phyloP scores from a whole-genome alignment of 2,329 filamentous ascomycete species.

The Plectosphaerella plurivora region DNA sequence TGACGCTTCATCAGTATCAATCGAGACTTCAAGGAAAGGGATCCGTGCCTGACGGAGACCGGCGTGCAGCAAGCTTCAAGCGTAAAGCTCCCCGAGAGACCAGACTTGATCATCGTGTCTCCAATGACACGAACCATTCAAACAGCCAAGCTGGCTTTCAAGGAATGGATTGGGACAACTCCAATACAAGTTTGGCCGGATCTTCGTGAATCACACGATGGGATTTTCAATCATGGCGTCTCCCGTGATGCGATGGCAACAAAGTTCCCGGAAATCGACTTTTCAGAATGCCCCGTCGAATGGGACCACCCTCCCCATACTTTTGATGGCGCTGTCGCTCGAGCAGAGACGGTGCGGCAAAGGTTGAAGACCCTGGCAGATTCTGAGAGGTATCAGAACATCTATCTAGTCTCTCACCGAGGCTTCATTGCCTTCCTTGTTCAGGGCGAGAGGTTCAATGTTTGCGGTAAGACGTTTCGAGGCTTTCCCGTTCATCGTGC shows the following conservation, averaged over 20 bases:
- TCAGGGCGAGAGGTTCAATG: conserved; percentile 1
- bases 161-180: not conserved
- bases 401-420: not conserved
- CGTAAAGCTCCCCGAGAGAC: not conserved
- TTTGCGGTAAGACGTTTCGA: not conserved
- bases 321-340: not conserved
- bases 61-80: not conserved
- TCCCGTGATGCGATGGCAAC: not conserved
- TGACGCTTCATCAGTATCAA: not conserved
- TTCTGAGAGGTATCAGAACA: conserved; percentile 1
- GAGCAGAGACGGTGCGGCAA: not conserved
- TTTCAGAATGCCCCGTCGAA: not conserved
- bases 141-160: not conserved
- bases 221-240: conserved; percentile 1
- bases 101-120: conserved; percentile 3
- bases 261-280: not conserved
- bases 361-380: not conserved
- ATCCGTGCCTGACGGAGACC: conserved; percentile 1
- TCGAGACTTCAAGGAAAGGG: not conserved
- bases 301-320: conserved; percentile 1
- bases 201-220: conserved; percentile 4
- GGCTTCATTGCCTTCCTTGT: conserved; percentile 3
- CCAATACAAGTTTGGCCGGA: conserved; percentile 1
- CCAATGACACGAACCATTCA: conserved; percentile 3
- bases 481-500: not conserved